These are phyloP conservation scores for Taphrina flavorubra DNA, from an alignment of 1,139 yeast species.

Conservation along the genomic window DNA sequence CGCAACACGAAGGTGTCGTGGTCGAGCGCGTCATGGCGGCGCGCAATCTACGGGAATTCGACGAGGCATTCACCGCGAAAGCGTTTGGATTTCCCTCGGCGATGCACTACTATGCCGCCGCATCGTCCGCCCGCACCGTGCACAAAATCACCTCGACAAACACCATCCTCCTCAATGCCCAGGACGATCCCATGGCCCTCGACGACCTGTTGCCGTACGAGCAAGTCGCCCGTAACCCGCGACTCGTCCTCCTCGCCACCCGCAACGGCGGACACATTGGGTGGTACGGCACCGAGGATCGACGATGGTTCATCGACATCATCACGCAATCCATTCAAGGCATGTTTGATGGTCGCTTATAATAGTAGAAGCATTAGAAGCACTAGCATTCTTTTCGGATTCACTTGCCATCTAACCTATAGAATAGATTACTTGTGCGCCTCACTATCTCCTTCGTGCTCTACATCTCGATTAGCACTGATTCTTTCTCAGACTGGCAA, in stretches of 20 bases:
- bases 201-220: conserved; percentile 63
- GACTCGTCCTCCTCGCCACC: conserved; percentile 68
- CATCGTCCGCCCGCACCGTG: conserved; percentile 67
- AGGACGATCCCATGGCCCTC: conserved; percentile 83
- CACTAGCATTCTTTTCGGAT: too few species aligned
- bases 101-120: conserved; percentile 72
- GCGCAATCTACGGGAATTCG: conserved; percentile 65
- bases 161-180: conserved; percentile 67
- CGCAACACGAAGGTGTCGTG: conserved; percentile 54
- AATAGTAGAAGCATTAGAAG: not conserved
- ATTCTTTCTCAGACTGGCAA: not conserved
- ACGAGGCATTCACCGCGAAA: conserved; percentile 71
- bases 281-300: conserved; percentile 65
- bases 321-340: conserved; percentile 64
- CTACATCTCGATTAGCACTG: not conserved
- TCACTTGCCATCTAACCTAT: too few species aligned
- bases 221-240: conserved; percentile 72
- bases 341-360: conserved; percentile 44
- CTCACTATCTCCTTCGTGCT: conserved; percentile 19
- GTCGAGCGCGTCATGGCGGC: conserved; percentile 51
- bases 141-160: conserved; percentile 65
- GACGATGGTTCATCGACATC: conserved; percentile 75
- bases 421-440: conserved; percentile 5
- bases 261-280: conserved; percentile 89
- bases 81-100: conserved; percentile 74